phyloP scores from a whole-genome alignment of 495 filamentous ascomycete species.

The Pyrenula massariospora region DNA sequence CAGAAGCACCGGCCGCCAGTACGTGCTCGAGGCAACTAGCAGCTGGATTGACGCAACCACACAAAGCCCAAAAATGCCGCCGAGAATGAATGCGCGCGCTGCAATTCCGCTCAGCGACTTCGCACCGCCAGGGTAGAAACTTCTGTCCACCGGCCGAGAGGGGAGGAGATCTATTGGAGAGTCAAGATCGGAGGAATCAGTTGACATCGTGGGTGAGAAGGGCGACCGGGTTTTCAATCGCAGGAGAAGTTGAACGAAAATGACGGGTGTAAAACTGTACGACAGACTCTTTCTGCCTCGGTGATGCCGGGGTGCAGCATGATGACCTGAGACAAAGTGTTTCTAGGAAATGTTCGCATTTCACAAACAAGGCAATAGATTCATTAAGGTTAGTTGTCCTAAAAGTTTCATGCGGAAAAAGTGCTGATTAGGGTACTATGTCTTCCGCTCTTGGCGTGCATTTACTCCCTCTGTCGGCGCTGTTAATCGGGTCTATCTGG shows the following conservation, averaged over 20 bases:
- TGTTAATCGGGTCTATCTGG: too few species aligned
- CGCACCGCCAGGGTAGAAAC: conserved; percentile 39
- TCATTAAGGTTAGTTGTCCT: background rate
- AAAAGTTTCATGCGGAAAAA: too few species aligned
- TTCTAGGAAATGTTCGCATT: background rate
- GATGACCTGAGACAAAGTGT: background rate
- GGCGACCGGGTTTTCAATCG: background rate
- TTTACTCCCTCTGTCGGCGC: background rate
- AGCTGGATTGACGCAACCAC: conserved; percentile 25
- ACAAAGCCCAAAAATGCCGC: conserved; percentile 34
- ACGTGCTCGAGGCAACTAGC: conserved; percentile 25
- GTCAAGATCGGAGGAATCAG: background rate
- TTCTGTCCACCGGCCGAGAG: conserved; percentile 6
- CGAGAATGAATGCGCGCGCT: conserved; percentile 53
- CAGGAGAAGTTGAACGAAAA: too few species aligned
- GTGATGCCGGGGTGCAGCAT: too few species aligned
- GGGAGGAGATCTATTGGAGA: background rate
- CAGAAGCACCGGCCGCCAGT: conserved; percentile 84
- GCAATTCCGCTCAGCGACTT: conserved; percentile 75
- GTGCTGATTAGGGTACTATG: too few species aligned
- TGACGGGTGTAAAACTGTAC: too few species aligned
- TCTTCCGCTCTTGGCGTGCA: background rate
- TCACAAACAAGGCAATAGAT: background rate
- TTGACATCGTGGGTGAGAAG: background rate
- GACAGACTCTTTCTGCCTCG: too few species aligned